Conservation (phyloP, 345 rosid genomes). For the Bruguiera gymnorhiza region DNA sequence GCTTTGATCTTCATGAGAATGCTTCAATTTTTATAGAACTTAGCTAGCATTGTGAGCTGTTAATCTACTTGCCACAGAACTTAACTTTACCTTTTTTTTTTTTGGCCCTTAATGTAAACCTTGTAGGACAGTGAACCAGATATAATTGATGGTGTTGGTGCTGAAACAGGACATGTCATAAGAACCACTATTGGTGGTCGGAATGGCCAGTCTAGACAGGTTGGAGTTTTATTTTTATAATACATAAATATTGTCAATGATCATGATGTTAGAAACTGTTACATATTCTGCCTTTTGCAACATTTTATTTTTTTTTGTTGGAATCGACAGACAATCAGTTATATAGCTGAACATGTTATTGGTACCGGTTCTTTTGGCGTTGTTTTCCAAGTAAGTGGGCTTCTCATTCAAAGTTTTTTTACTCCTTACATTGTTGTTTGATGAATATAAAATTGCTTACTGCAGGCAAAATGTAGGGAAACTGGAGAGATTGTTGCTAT, state of each 20-base stretch:
- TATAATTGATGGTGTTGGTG: conserved; percentile 74
- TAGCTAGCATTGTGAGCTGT: neutral
- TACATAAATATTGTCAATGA: neutral
- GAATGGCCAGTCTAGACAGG: conserved; percentile 94
- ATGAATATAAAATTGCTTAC: conserved; percentile 13
- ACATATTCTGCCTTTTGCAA: conserved; percentile 4
- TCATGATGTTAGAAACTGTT: conserved; percentile 4
- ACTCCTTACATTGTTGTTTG: conserved; percentile 9
- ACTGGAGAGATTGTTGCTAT: conserved; percentile 93
- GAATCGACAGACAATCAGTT: conserved; percentile 65
- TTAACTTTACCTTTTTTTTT: neutral
- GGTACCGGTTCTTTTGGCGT: conserved; percentile 98
- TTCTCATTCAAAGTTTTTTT: conserved; percentile 16
- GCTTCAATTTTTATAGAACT: conserved; percentile 7
- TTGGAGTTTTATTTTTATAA: conserved; percentile 16
- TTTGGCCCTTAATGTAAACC: neutral
- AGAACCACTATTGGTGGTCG: conserved; percentile 85
- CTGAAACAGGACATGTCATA: conserved; percentile 90
- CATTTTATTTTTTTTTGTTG: conserved; percentile 17
- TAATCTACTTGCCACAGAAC: neutral
- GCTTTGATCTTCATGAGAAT: conserved; percentile 9
- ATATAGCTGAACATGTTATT: conserved; percentile 86
- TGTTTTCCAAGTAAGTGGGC: conserved; percentile 76
- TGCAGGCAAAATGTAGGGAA: conserved; percentile 95
- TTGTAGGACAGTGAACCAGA: conserved; percentile 95